phyloP scores from a whole-genome alignment of 2,329 filamentous ascomycete species.

The Xylariaceae sp. region DNA sequence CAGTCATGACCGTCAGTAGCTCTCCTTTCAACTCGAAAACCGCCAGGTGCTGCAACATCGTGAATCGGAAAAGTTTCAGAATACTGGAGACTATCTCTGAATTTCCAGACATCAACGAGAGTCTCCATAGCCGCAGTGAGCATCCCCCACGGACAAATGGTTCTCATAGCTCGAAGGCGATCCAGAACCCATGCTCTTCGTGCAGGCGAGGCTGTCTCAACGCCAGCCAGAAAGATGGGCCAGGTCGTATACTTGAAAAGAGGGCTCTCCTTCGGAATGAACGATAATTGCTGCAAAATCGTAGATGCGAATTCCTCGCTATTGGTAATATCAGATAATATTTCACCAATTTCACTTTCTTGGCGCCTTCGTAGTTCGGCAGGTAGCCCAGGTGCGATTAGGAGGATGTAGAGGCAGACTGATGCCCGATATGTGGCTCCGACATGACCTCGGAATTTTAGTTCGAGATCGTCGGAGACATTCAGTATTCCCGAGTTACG shows the following conservation, averaged over 20 bases:
- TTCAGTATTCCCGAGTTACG: slow-evolving; percentile 19
- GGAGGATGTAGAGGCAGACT: slow-evolving; percentile 43
- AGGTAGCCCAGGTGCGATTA: slow-evolving; percentile 24
- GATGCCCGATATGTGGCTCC: slow-evolving; percentile 44
- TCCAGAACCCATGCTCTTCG: slow-evolving; percentile 49
- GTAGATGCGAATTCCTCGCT: slow-evolving; percentile 43
- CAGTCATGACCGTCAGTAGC: slow-evolving; percentile 23
- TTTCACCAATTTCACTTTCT: background rate
- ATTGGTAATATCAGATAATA: slow-evolving; percentile 33
- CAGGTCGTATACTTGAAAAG: slow-evolving; percentile 58
- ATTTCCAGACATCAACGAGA: slow-evolving; percentile 42
- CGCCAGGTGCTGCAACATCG: slow-evolving; percentile 9
- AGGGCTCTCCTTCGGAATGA: slow-evolving; percentile 42
- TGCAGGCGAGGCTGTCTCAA: slow-evolving; percentile 44
- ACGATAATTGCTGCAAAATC: slow-evolving; percentile 46
- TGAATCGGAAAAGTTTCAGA: background rate
- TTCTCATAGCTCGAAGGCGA: slow-evolving; percentile 40
- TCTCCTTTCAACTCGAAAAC: background rate
- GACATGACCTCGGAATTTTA: slow-evolving; percentile 34
- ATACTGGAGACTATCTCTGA: slow-evolving; percentile 29
- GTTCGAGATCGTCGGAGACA: slow-evolving; percentile 34
- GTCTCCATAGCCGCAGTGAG: slow-evolving; percentile 46
- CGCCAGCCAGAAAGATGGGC: slow-evolving; percentile 55
- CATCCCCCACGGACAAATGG: slow-evolving; percentile 46
- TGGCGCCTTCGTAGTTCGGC: slow-evolving; percentile 10